These are phyloP conservation scores for Tulasnella sp. DNA, from an alignment of 768 basidiomycete species.

Conservation along the genomic window DNA sequence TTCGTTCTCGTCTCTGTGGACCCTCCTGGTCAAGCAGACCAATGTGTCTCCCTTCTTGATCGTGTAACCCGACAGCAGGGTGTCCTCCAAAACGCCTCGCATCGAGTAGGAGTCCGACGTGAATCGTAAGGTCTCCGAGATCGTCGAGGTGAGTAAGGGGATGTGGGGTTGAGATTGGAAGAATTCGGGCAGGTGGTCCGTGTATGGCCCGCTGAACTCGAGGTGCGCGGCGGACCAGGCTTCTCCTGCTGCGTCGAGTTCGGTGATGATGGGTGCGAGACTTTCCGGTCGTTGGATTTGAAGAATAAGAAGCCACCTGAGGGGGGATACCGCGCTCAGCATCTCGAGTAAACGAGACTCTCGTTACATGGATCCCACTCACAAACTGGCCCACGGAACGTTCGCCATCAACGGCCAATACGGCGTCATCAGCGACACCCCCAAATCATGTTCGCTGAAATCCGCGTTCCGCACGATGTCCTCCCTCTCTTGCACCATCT, in stretches of 20 bases:
- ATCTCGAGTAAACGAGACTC: too few species aligned
- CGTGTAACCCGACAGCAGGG: conserved; percentile 1
- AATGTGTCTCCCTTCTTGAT: conserved; percentile 26
- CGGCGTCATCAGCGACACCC: neutral
- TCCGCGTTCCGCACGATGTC: conserved; percentile 13
- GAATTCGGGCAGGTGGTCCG: neutral
- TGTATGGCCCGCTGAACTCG: conserved; percentile 8
- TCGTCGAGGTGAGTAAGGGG: conserved; percentile 15
- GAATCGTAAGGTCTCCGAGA: conserved; percentile 14
- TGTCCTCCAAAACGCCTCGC: neutral
- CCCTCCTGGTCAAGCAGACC: conserved; percentile 4
- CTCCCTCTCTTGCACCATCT: neutral
- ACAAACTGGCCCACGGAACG: too few species aligned
- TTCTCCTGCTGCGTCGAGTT: too few species aligned
- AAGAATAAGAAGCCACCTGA: too few species aligned
- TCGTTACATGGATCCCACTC: too few species aligned
- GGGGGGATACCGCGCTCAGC: too few species aligned
- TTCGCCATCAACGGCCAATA: neutral
- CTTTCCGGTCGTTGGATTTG: too few species aligned
- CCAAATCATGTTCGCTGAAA: neutral
- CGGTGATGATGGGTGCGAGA: too few species aligned
- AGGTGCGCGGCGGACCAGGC: too few species aligned
- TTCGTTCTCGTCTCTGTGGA: neutral
- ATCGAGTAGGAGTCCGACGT: conserved; percentile 23
- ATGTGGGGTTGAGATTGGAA: neutral